Evolutionary conservation across 2,329 filamentous ascomycete genomes (phyloP).

Genomic region (Amylocarpus encephaloides): DNA sequence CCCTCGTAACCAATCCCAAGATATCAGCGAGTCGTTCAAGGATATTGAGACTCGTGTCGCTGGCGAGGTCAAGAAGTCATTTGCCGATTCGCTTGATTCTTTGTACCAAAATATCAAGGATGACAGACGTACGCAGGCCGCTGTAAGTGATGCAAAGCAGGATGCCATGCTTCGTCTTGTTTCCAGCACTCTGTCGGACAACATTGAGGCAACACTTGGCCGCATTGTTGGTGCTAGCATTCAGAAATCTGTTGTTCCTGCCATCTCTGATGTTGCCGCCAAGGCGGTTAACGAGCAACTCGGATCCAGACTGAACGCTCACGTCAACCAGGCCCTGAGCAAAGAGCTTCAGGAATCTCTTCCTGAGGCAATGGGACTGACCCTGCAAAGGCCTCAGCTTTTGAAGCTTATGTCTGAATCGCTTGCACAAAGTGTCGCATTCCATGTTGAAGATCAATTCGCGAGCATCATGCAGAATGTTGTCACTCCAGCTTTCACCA

Average conservation of each 20-base stretch:
- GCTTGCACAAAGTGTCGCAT: conserved; percentile 58
- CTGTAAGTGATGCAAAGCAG: conserved; percentile 57
- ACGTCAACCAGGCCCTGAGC: conserved; percentile 33
- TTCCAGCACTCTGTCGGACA: conserved; percentile 61
- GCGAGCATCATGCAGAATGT: conserved; percentile 52
- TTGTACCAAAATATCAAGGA: conserved; percentile 59
- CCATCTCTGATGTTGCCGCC: conserved; percentile 60
- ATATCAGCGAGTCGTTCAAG: conserved; percentile 40
- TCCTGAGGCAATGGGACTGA: conserved; percentile 58
- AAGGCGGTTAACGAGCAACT: conserved; percentile 68
- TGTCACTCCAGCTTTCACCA: conserved; percentile 60
- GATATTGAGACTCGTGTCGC: conserved; percentile 43
- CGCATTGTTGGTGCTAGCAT: conserved; percentile 56
- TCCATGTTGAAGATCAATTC: conserved; percentile 65
- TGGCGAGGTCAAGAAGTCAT: conserved; percentile 40
- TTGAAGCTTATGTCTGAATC: conserved; percentile 67
- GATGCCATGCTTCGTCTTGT: conserved; percentile 63
- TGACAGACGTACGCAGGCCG: conserved; percentile 60
- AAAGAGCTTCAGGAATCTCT: conserved; percentile 66
- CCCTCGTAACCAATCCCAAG: conserved; percentile 15
- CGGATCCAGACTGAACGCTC: conserved; percentile 49
- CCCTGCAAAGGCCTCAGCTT: conserved; percentile 68
- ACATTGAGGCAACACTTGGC: conserved; percentile 47
- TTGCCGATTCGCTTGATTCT: conserved; percentile 53
- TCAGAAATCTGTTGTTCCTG: conserved; percentile 68